Base-by-base conservation (phyloP, 805 yeast genomes). In the Grigorovia transvaalensis region DNA sequence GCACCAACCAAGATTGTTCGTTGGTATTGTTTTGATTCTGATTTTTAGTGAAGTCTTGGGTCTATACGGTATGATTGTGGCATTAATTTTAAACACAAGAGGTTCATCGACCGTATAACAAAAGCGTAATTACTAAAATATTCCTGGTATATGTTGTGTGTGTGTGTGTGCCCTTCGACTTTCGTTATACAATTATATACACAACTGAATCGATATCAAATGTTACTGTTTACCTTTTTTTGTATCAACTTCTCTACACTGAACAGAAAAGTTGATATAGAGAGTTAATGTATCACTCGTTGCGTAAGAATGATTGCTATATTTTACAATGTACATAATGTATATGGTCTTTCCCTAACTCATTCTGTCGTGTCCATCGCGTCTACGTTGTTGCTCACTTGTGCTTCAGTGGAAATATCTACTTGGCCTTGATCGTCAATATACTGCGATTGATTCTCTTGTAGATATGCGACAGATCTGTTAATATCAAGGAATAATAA, bases 41-140 rank as follows among this genome's bases (percentile, higher is more conserved):
- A 88, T 88, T 79, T 88, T 88, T 63, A 90, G 95, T 50, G 96
- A 88, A 73, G 96, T 88, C 49, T 76, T 88, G 70, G 96, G 93
- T 2, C 74, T 85, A 57, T 86, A 90, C 67, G 98, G 98, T 51
- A 88, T 90, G 93, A 90, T 90, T 68, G 85, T 90, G 59, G 96
- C 96, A 30, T 80, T 90, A 70, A 88, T 90, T 54, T 78, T 90
- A 67, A 90, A 90, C 71, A 89, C 97, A 46, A 85, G 86, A 73
- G 93, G 93, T 59, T 79, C 86, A 56, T 35, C 48, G n/a, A 23
- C 48, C 6, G 44, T 38, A 7, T 38, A n/a, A 38, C 17, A 38
- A 23, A 23, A 23, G n/a, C 27, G 3, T 6, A 23, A 23, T 23
- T 23, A 23, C 27, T 30, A 30, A 30, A 7, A 8, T 30, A 8